Evolutionary conservation across 768 basidiomycete genomes (phyloP).

Genomic region (Agrocybe pediades): DNA sequence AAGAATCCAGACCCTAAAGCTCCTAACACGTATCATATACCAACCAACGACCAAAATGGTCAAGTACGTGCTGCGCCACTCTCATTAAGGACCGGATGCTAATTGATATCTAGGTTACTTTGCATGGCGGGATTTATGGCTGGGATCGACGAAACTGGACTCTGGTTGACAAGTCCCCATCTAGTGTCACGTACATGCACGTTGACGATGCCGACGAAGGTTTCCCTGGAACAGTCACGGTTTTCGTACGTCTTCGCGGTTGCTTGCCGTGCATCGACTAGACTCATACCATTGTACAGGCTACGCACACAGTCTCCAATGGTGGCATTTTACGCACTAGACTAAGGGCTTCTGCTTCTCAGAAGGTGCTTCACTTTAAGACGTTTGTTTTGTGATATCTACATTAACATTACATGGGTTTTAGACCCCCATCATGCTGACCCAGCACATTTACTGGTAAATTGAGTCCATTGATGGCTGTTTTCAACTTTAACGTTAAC

Average conservation of each 20-base stretch:
- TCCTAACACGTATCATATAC: slow-evolving; percentile 49
- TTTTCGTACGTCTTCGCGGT: slow-evolving; percentile 30
- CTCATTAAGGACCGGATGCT: not conserved
- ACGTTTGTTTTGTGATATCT: no score
- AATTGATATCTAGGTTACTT: slow-evolving; percentile 38
- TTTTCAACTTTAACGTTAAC: not conserved
- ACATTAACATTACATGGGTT: not conserved
- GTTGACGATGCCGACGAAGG: slow-evolving; percentile 55
- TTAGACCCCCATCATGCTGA: slow-evolving; percentile 58
- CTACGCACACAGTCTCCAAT: slow-evolving; percentile 47
- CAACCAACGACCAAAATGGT: slow-evolving; percentile 52
- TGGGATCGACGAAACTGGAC: slow-evolving; percentile 64
- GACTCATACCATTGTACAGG: slow-evolving; percentile 26
- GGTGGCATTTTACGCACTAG: slow-evolving; percentile 42
- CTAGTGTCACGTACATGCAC: slow-evolving; percentile 54
- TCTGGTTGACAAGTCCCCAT: slow-evolving; percentile 38
- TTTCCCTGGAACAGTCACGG: slow-evolving; percentile 51
- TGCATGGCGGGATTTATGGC: slow-evolving; percentile 58
- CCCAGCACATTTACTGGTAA: slow-evolving; percentile 56
- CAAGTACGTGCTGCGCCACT: slow-evolving; percentile 16
- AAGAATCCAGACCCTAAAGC: slow-evolving; percentile 43
- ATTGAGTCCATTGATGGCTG: slow-evolving; percentile 1
- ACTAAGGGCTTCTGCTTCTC: slow-evolving; percentile 46
- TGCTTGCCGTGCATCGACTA: not conserved
- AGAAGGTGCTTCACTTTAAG: slow-evolving; percentile 32